These are phyloP conservation scores for Ustilago lituana DNA, from an alignment of 1,284 basidiomycete genomes.

Conservation along the genomic window DNA sequence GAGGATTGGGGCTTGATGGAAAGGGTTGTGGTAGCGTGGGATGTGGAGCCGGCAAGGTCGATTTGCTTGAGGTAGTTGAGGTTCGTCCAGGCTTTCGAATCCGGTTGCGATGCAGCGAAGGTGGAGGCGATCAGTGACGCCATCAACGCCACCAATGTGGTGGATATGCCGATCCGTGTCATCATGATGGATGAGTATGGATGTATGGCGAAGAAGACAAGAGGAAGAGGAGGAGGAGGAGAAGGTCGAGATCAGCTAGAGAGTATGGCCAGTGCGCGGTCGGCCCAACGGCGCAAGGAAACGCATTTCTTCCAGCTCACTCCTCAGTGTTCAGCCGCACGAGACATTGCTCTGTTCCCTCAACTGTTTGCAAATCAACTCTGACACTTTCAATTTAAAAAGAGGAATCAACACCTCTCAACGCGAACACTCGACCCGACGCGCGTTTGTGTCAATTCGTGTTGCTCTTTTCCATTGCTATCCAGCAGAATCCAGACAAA, in stretches of 20 bases:
- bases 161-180: not conserved
- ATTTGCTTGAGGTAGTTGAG: constrained; percentile 44
- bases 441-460: constrained; percentile 9
- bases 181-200: constrained; percentile 1
- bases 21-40: constrained; percentile 39
- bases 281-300: not conserved
- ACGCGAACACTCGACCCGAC: constrained; percentile 35
- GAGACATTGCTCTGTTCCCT: not conserved
- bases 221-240: not conserved
- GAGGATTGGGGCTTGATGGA: constrained; percentile 46
- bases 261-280: constrained; percentile 34
- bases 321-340: constrained; percentile 16
- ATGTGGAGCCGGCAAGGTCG: constrained; percentile 55
- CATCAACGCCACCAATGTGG: constrained; percentile 5
- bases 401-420: constrained; percentile 18
- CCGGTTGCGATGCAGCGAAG: constrained; percentile 17
- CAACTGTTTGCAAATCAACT: too few species aligned
- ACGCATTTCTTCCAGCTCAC: constrained; percentile 34
- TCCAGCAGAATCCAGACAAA: too few species aligned
- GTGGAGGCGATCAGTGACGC: not conserved
- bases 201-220: constrained; percentile 1
- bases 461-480: constrained; percentile 4
- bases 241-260: not conserved
- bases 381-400: too few species aligned
- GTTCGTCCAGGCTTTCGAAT: constrained; percentile 40